Conservation (phyloP, 2,329 filamentous ascomycete species). For the Aspergillus unguis region DNA sequence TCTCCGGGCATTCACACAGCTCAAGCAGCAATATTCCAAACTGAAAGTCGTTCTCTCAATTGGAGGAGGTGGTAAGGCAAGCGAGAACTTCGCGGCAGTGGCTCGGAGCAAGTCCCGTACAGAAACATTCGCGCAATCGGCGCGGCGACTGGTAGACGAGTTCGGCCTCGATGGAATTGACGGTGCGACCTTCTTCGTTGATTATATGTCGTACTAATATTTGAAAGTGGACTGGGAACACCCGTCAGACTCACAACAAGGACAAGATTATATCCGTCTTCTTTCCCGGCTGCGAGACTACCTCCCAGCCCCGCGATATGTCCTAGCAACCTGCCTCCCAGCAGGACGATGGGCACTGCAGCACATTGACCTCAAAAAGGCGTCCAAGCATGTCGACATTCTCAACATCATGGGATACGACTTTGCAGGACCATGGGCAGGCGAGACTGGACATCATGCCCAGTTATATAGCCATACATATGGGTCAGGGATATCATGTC, state of each 20-base stretch:
- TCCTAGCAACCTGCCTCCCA: slow-evolving; percentile 70
- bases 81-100: slow-evolving; percentile 64
- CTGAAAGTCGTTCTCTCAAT: slow-evolving; percentile 75
- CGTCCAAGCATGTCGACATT: slow-evolving; percentile 66
- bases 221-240: slow-evolving; percentile 75
- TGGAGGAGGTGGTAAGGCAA: slow-evolving; percentile 63
- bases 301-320: slow-evolving; percentile 65
- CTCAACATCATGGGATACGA: slow-evolving; percentile 81
- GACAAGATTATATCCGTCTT: slow-evolving; percentile 66
- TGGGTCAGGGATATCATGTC: slow-evolving; percentile 54
- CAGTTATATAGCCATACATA: slow-evolving; percentile 61
- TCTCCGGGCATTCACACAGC: slow-evolving; percentile 67
- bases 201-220: background rate
- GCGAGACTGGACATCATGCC: slow-evolving; percentile 68
- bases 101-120: slow-evolving; percentile 59
- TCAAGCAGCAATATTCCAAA: slow-evolving; percentile 68
- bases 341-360: slow-evolving; percentile 64
- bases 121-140: slow-evolving; percentile 68
- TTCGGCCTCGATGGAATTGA: slow-evolving; percentile 74
- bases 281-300: slow-evolving; percentile 64
- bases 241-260: slow-evolving; percentile 63
- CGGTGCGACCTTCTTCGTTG: slow-evolving; percentile 47
- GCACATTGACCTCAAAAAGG: slow-evolving; percentile 63
- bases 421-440: slow-evolving; percentile 69
- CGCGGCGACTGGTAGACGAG: slow-evolving; percentile 63